These are phyloP conservation scores for Hawksworthiomyces lignivorus DNA, from an alignment of 2,329 filamentous ascomycete species.

Conservation along the genomic window DNA sequence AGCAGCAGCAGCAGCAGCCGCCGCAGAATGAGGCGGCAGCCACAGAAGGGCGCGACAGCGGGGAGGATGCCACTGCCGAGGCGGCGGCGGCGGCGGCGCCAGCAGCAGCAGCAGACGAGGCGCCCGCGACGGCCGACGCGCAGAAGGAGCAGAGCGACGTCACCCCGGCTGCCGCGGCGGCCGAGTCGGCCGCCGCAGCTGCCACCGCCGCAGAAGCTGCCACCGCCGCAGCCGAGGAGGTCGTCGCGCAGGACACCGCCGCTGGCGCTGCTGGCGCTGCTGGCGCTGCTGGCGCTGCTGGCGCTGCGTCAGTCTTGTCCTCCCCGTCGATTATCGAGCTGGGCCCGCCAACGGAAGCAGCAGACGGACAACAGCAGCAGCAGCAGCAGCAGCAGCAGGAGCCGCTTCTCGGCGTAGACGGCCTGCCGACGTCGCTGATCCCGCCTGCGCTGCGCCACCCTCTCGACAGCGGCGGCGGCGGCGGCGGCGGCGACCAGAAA, in stretches of 20 bases:
- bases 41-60: not conserved
- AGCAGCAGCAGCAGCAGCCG: slow-evolving; percentile 15
- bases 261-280: not conserved
- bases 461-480: slow-evolving; percentile 21
- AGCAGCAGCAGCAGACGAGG: not conserved
- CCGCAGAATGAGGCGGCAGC: not conserved
- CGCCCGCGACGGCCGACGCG: not conserved
- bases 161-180: not conserved
- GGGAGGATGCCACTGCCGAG: not conserved
- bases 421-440: not conserved
- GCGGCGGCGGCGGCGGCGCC: not conserved
- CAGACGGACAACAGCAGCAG: not conserved
- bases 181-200: not conserved
- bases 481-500: slow-evolving; percentile 39
- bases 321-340: too few relatives aligned
- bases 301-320: too few relatives aligned
- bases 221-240: slow-evolving; percentile 1
- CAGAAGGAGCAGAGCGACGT: not conserved
- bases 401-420: not conserved
- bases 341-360: slow-evolving; percentile 9
- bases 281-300: slow-evolving; percentile 1
- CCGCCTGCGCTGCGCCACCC: too few relatives aligned
- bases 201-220: not conserved
- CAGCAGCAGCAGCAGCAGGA: not conserved
- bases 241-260: not conserved